phyloP scores from a whole-genome alignment of 2,329 filamentous ascomycete species.

The Aspergillus sp. region DNA sequence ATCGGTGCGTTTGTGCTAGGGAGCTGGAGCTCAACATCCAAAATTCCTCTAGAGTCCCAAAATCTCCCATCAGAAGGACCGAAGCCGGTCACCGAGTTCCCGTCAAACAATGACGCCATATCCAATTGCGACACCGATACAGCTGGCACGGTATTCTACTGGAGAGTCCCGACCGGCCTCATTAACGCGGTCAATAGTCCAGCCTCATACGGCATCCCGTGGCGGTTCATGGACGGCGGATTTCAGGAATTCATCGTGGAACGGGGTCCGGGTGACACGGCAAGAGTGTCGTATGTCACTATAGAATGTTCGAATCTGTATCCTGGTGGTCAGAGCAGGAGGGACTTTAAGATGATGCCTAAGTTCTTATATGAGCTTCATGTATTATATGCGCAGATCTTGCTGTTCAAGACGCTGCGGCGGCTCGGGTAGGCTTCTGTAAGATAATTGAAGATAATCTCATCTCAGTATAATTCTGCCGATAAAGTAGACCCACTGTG shows the following conservation, averaged over 20 bases:
- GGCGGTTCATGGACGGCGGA: slow-evolving; percentile 15
- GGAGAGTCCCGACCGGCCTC: not conserved
- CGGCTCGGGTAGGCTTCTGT: not conserved
- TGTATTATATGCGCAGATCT: slow-evolving; percentile 13
- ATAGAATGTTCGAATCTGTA: slow-evolving; percentile 10
- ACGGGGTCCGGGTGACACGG: slow-evolving; percentile 3
- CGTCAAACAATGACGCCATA: not conserved
- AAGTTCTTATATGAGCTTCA: slow-evolving; percentile 12
- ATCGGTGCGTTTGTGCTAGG: not conserved
- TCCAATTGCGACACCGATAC: not conserved
- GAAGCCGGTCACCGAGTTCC: not conserved
- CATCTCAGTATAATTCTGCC: too few species aligned
- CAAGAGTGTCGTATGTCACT: slow-evolving; percentile 9
- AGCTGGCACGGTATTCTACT: not conserved
- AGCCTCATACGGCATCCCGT: slow-evolving; percentile 10
- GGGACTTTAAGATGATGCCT: slow-evolving; percentile 11
- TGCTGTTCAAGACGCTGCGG: not conserved
- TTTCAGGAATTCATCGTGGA: slow-evolving; percentile 16
- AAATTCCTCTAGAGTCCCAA: not conserved
- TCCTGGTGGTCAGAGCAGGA: not conserved
- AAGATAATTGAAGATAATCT: too few species aligned
- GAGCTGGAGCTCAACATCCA: not conserved
- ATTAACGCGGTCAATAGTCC: not conserved
- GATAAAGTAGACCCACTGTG: too few species aligned
- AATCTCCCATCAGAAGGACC: not conserved